Percentiles rank a stretch among this genome's conserved stretches.
Conservation (phyloP, 805 yeast genomes). For the Sungouiella blattae region DNA sequence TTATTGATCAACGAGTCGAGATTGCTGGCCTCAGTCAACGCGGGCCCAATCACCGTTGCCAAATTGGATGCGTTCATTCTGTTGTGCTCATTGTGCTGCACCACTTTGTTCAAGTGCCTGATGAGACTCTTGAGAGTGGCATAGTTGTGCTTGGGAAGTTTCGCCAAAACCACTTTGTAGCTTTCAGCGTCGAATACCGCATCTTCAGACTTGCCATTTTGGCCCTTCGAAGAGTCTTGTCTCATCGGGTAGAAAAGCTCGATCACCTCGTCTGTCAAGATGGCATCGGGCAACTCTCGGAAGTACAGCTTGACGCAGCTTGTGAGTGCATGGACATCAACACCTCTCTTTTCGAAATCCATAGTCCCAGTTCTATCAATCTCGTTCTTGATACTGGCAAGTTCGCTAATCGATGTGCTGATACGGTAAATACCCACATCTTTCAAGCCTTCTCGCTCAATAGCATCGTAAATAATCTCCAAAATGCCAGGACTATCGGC, state of each 20-base stretch:
- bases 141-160: conserved; percentile 65
- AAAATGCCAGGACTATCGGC: conserved; percentile 63
- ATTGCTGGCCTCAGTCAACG: conserved; percentile 52
- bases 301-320: conserved; percentile 82
- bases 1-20: conserved; percentile 44
- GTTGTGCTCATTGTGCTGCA: conserved; percentile 62
- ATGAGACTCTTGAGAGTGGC: conserved; percentile 64
- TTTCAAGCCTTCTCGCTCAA: conserved; percentile 82
- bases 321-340: conserved; percentile 82
- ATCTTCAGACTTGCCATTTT: conserved; percentile 2
- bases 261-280: conserved; percentile 65
- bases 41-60: conserved; percentile 82
- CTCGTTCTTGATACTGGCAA: conserved; percentile 39
- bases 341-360: conserved; percentile 48
- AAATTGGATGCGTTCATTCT: conserved; percentile 87
- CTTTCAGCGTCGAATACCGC: conserved; percentile 8
- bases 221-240: conserved; percentile 14
- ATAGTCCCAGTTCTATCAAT: conserved; percentile 47
- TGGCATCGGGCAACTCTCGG: conserved; percentile 83
- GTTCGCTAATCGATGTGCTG: conserved; percentile 49
- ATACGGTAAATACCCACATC: conserved; percentile 88
- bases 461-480: conserved; percentile 61
- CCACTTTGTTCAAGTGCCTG: conserved; percentile 66
- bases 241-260: conserved; percentile 48
- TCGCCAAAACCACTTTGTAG: conserved; percentile 29